These are phyloP conservation scores for Sporothrix luriei DNA, from an alignment of 2,329 filamentous ascomycete genomes.

Conservation along the genomic window DNA sequence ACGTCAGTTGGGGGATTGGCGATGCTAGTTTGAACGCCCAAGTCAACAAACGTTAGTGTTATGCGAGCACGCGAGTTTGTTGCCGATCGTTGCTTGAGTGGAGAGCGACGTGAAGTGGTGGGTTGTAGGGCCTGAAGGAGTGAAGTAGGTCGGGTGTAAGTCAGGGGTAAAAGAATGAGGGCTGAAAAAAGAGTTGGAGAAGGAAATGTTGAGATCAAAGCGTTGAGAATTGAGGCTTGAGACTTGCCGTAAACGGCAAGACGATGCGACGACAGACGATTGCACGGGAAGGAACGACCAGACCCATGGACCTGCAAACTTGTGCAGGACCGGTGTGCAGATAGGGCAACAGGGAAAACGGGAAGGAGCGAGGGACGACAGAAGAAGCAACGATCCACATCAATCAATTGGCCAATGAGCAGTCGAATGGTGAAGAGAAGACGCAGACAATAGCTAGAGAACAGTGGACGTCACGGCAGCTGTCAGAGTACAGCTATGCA, in stretches of 20 bases:
- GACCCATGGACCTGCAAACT: not conserved
- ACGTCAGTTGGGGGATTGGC: conserved; percentile 12
- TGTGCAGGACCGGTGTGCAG: not conserved
- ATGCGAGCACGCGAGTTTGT: not conserved
- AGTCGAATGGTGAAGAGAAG: not conserved
- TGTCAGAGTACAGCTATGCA: not conserved
- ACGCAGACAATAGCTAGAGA: not conserved
- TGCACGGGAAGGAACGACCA: not conserved
- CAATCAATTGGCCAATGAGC: conserved; percentile 25
- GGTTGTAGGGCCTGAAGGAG: conserved; percentile 16
- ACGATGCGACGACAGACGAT: not conserved
- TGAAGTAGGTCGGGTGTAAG: not conserved
- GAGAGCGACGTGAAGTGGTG: not conserved
- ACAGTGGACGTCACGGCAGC: conserved; percentile 18
- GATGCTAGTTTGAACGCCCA: conserved; percentile 10
- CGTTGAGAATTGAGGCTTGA: not conserved
- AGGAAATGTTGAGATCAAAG: conserved; percentile 1
- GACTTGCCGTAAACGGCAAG: not conserved
- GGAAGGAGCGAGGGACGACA: conserved; percentile 17
- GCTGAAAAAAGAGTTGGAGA: not conserved
- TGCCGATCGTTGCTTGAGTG: not conserved
- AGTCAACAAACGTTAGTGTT: conserved; percentile 1
- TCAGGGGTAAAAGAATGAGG: not conserved
- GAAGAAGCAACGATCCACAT: not conserved
- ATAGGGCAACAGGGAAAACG: not conserved